Base-by-base conservation (phyloP, 306 rosid genomes). In the Hylodesmum podocarpum region DNA sequence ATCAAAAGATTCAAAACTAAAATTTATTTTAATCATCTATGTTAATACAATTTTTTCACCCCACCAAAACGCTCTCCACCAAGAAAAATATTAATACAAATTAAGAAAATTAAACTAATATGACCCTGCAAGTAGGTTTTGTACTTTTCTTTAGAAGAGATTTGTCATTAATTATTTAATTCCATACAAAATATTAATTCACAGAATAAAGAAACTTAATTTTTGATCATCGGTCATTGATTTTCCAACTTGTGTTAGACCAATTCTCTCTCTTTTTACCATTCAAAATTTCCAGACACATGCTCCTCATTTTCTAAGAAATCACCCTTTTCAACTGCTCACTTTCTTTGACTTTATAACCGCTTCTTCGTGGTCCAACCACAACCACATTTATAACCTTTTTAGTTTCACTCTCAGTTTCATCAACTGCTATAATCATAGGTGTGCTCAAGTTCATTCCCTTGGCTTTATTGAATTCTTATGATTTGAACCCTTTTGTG, bases 321-420 rank as follows among this genome's bases (percentile, higher is more conserved):
- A 37, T 13, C 31, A 19, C 13, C 41, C 25, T 28, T 67, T 41
- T 33, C 79, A 84, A 69, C 80, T 79, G 81, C 87, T 82, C 78
- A 85, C 74, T 84, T 84, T 88, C 77, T 89, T 85, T 84, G 88
- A 83, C 88, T 77, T 39, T 81, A 41, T 24, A 54, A 64, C 69
- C 55, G 62, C 44, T 51, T 64, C 18, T 41, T 74, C 77, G 49
- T 79, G 78, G 21, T 70, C 55, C 12, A 84, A 74, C 43, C 74
- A 53, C 44, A 81, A 50, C 77, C 87, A 74, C 78, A 36, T 19
- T 55, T 66, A 28, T 51, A 75, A 16, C 78, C 80, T 76, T 73
- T 86, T 61, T 34, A 78, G 54, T 19, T 83, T 64, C 67, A 68
- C 16, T 43, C 33, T 29, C 9, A 61, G 65, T 85, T 84, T 86